Percentiles rank a stretch among this genome's conserved stretches.
phyloP scores from a whole-genome alignment of 208 protist species.

The Endotrypanum monterogeii region DNA sequence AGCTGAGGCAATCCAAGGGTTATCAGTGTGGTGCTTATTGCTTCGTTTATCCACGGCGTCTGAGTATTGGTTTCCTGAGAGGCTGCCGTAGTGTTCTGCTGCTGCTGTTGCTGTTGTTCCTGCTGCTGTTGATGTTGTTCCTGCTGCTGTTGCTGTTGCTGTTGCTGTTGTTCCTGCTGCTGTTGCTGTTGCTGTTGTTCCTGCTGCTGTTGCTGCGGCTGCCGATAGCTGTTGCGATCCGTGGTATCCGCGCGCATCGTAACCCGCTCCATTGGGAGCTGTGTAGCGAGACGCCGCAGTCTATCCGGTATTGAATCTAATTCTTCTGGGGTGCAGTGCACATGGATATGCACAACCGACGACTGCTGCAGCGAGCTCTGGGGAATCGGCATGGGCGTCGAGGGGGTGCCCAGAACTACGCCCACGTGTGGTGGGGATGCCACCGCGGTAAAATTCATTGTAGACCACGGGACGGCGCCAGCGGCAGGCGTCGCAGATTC shows the following conservation, averaged over 20 bases:
- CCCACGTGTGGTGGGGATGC: background rate
- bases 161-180: background rate
- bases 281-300: constrained; percentile 38
- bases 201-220: too few relatives aligned
- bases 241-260: constrained; percentile 13
- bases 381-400: constrained; percentile 5
- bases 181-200: background rate
- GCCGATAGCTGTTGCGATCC: background rate
- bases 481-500: background rate
- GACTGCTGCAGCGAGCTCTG: constrained; percentile 9
- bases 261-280: constrained; percentile 20
- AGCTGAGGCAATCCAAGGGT: constrained; percentile 16
- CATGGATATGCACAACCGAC: constrained; percentile 63
- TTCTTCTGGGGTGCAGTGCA: constrained; percentile 71
- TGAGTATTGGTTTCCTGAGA: background rate
- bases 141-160: too few relatives aligned
- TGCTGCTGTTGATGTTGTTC: background rate
- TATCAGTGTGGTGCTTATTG: background rate
- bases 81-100: background rate
- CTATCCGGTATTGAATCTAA: constrained; percentile 61
- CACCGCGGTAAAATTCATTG: background rate
- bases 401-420: background rate
- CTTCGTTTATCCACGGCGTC: constrained; percentile 17
- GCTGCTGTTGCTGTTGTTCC: constrained; percentile 5
- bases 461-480: background rate